These are phyloP conservation scores for Penicillium nordicum DNA, from an alignment of 2,329 filamentous ascomycete species.

Conservation along the genomic window DNA sequence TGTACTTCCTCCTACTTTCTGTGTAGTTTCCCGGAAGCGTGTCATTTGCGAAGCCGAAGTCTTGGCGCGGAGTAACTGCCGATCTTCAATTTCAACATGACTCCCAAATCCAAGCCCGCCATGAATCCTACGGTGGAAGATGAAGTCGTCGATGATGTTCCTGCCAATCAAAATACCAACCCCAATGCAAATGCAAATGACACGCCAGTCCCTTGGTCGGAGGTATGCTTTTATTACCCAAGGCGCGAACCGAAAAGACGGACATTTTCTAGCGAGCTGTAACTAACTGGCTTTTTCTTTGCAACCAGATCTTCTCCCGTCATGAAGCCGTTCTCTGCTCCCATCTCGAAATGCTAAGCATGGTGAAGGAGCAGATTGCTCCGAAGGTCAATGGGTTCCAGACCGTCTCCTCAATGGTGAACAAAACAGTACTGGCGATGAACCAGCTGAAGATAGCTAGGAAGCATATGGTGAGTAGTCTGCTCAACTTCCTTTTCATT, in stretches of 20 bases:
- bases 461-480: conserved; percentile 34
- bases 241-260: background rate
- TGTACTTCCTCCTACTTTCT: background rate
- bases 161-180: background rate
- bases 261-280: background rate
- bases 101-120: background rate
- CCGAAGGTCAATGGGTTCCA: conserved; percentile 28
- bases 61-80: conserved; percentile 25
- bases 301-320: conserved; percentile 37
- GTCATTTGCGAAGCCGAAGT: conserved; percentile 4
- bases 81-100: conserved; percentile 15
- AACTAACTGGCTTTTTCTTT: background rate
- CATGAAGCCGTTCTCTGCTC: conserved; percentile 41
- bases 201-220: conserved; percentile 16
- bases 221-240: conserved; percentile 17
- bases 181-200: conserved; percentile 1
- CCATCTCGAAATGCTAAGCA: conserved; percentile 39
- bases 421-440: conserved; percentile 39
- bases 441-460: conserved; percentile 35
- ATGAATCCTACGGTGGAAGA: conserved; percentile 8
- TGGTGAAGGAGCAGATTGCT: conserved; percentile 31
- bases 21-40: conserved; percentile 2
- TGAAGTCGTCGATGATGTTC: background rate
- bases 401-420: conserved; percentile 37
- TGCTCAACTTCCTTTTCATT: background rate